Percentiles rank a stretch among this genome's conserved stretches.
Conservation (phyloP, 2,329 filamentous ascomycete genomes). For the Cadophora sp. region DNA sequence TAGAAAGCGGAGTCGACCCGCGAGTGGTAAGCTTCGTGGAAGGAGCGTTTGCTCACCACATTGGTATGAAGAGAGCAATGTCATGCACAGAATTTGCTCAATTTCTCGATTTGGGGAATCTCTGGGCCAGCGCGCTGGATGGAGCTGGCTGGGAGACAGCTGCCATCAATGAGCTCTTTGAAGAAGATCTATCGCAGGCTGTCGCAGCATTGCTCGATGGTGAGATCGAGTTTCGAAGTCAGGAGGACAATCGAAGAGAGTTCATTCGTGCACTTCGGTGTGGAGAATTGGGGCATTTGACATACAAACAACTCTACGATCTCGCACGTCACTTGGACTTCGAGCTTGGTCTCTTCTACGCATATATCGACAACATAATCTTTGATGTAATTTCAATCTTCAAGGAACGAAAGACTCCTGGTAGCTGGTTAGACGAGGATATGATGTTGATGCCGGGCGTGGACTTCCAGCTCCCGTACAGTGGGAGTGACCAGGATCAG, state of each 20-base stretch:
- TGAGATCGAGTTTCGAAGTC: neutral
- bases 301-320: neutral
- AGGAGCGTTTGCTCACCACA: no score
- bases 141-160: neutral
- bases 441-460: neutral
- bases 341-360: neutral
- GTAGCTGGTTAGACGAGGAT: neutral
- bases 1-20: neutral
- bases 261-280: neutral
- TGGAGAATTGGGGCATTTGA: neutral
- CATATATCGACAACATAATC: neutral
- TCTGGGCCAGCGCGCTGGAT: neutral
- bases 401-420: neutral
- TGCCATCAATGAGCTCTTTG: neutral
- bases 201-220: neutral
- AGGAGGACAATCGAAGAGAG: neutral
- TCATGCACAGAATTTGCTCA: conserved; percentile 2
- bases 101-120: neutral
- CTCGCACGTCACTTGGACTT: neutral
- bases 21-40: neutral
- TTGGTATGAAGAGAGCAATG: neutral
- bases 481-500: no score
- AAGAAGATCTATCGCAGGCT: neutral
- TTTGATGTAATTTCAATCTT: neutral
- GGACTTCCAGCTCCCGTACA: neutral